Base-by-base conservation (phyloP, 176 grass and related monocot species). In the Dactylis glomerata region DNA sequence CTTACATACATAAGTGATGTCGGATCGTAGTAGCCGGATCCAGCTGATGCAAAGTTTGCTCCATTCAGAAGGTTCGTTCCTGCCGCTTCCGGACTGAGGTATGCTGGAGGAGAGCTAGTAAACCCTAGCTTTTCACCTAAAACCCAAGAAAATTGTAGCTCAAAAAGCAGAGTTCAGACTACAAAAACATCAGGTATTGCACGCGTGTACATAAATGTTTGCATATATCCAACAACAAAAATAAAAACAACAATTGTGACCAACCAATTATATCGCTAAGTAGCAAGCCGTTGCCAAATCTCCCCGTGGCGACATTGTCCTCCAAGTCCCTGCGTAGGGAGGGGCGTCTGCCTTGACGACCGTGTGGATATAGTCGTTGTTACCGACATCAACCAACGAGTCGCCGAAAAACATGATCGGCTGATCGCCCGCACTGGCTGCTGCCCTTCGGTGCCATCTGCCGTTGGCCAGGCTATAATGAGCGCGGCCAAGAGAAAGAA, bases 11-110 rank as follows among this genome's bases (percentile, higher is more conserved):
- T 47, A 10, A 88, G 41, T 10, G 95, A 84, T 14, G 95, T 97
- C n/a, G 84, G 88, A 55, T 97, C 92, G 3, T 91, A 95, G 82
- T 88, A 93, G 16, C 95, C 95, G 36, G 95, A 98, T 57, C 65
- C 93, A 6, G 93, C 93, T 58, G 96, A 98, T 23, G 96, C 96
- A 31, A 98, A 98, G 76, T 95, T 98, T 76, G 89, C 92, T 64
- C 96, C 96, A 0, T 78, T 87, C 24, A 98, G 81, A 47, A 95
- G 91, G 85, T 93, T 95, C 59, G 90, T 55, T 16, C 93, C 91
- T 14, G 92, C 92, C 31, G 92, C 91, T 45, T 90, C 85, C 15
- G 89, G 83, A 82, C 96, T 90, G 5, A 98, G 87, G 82, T 98
- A 98, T 2, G 96, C 81, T 1, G 96, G 93, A 1, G 89, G 37